These are phyloP conservation scores for Solanum chacoense DNA, from an alignment of 305 asterid species.

Conservation along the genomic window DNA sequence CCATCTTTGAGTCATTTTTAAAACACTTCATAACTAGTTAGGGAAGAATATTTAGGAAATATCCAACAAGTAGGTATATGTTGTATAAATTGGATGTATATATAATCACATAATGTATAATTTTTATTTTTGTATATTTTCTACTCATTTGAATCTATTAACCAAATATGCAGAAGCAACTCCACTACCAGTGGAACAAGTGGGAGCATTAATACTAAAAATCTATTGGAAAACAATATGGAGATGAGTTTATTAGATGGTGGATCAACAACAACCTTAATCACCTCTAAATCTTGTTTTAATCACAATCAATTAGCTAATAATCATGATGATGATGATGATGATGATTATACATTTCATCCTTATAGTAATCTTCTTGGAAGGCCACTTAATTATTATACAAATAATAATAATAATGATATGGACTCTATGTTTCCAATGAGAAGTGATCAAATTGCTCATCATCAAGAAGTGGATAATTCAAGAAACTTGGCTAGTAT, in stretches of 20 bases:
- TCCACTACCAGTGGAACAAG: not conserved
- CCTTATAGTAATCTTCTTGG: slow-evolving; percentile 4
- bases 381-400: not conserved
- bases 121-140: not conserved
- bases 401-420: not conserved
- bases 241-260: not conserved
- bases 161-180: not conserved
- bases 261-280: not conserved
- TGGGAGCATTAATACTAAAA: not conserved
- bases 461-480: not conserved
- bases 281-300: not conserved
- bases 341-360: not conserved
- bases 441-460: not conserved
- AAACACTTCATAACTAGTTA: not conserved
- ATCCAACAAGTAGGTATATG: not conserved
- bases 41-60: not conserved
- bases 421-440: not conserved
- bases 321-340: not conserved
- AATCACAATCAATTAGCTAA: not conserved
- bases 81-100: not conserved
- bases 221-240: not conserved
- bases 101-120: not conserved
- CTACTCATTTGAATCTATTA: not conserved
- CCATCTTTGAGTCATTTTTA: no score
- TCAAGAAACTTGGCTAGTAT: slow-evolving; percentile 4